Evolutionary conservation across 2,329 filamentous ascomycete genomes (phyloP), one percentile per base, ranked within the genome.

Genomic region (Conoideocrella luteorostrata): DNA sequence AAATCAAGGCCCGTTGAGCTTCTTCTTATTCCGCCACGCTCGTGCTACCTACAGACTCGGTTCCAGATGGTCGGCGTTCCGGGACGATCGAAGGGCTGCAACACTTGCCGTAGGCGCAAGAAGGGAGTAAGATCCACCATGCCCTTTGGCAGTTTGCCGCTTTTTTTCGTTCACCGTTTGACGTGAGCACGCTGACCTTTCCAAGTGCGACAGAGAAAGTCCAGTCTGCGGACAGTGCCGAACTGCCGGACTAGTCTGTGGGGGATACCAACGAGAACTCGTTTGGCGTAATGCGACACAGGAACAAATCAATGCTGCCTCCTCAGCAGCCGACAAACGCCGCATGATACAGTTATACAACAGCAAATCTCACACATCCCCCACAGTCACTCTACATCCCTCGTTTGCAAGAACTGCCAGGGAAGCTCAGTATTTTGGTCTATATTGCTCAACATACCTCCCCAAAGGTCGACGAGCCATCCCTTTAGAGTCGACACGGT

Each of bases 1-100:
- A n/a, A n/a, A n/a, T n/a, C n/a, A n/a, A n/a, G n/a, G n/a, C n/a
- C n/a, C n/a, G n/a, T n/a, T n/a, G n/a, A n/a, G n/a, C n/a, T n/a
- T n/a, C n/a, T n/a, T n/a, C n/a, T n/a, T n/a, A n/a, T n/a, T n/a
- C n/a, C n/a, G n/a, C n/a, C n/a, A n/a, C n/a, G n/a, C n/a, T n/a
- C n/a, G n/a, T n/a, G n/a, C n/a, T n/a, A n/a, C n/a, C n/a, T n/a
- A n/a, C n/a, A n/a, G n/a, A n/a, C n/a, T n/a, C n/a, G n/a, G n/a
- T n/a, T 33, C 75, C 17, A 24, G n/a, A 42, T 34, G 30, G 32
- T 34, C 20, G 40, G 40, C 15, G 40, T 40, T 6, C 38, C 38
- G 7, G 26, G 38, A 2, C 38, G 38, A 21, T 40, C 38, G 11
- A 23, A 40, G 21, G 26, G 38, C 24, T 32, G 38, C 38, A 32